Percentiles rank a stretch among this genome's conserved stretches.
phyloP scores from a whole-genome alignment of 495 filamentous ascomycete genomes.

The Penicillium robsamsonii region DNA sequence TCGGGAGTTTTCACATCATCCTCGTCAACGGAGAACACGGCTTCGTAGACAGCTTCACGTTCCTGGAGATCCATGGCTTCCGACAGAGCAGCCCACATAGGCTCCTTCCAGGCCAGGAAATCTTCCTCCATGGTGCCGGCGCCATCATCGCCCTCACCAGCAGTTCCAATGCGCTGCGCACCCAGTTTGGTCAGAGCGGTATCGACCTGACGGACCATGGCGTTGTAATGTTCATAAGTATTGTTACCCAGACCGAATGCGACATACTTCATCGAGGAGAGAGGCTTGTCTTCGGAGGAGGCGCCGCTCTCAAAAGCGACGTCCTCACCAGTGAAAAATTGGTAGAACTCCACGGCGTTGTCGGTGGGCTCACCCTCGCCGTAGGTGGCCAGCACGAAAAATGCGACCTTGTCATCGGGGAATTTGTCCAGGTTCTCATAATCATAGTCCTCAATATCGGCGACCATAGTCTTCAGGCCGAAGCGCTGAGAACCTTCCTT shows the following conservation, averaged over 20 bases:
- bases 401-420: slow-evolving; percentile 82
- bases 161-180: slow-evolving; percentile 76
- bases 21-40: slow-evolving; percentile 81
- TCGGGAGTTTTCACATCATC: slow-evolving; percentile 70
- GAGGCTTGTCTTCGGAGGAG: slow-evolving; percentile 62
- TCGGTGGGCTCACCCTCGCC: slow-evolving; percentile 98
- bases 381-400: slow-evolving; percentile 97
- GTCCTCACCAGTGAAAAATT: slow-evolving; percentile 84
- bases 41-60: slow-evolving; percentile 94
- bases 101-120: slow-evolving; percentile 98
- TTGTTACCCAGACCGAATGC: slow-evolving; percentile 96
- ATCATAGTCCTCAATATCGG: slow-evolving; percentile 97
- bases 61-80: slow-evolving; percentile 86
- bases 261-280: slow-evolving; percentile 86
- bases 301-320: slow-evolving; percentile 73
- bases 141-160: slow-evolving; percentile 96
- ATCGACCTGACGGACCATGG: slow-evolving; percentile 91
- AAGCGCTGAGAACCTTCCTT: slow-evolving; percentile 97
- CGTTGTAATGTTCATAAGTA: slow-evolving; percentile 99
- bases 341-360: slow-evolving; percentile 98
- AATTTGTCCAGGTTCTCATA: slow-evolving; percentile 91
- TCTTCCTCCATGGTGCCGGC: slow-evolving; percentile 99
- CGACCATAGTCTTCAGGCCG: slow-evolving; percentile 97
- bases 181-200: slow-evolving; percentile 76
- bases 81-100: slow-evolving; percentile 88